A percentile compares a stretch with the other conserved stretches of the same genome.
phyloP scores from a whole-genome alignment of 2,329 filamentous ascomycete species.

The Salinomyces thailandicus region DNA sequence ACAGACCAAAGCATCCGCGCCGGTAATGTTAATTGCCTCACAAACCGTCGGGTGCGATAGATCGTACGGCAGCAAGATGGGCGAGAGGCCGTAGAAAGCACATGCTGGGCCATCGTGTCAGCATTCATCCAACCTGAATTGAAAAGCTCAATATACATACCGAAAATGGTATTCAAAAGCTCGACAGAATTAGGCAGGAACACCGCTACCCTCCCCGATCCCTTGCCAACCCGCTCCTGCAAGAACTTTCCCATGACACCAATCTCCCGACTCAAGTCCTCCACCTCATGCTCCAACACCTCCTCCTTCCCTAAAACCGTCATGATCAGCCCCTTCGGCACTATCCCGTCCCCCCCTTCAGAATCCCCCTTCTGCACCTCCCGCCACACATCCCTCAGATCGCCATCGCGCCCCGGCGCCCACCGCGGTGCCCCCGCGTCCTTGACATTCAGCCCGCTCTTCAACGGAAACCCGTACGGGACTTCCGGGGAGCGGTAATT shows the following conservation, averaged over 20 bases:
- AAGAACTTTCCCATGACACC: slow-evolving; percentile 72
- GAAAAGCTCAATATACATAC: slow-evolving; percentile 24
- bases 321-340: slow-evolving; percentile 59
- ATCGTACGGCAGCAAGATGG: slow-evolving; percentile 77
- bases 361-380: slow-evolving; percentile 41
- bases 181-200: slow-evolving; percentile 92
- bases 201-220: slow-evolving; percentile 77
- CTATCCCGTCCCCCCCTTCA: slow-evolving; percentile 52
- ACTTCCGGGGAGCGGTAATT: slow-evolving; percentile 74
- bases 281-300: slow-evolving; percentile 58
- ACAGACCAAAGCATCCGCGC: slow-evolving; percentile 72
- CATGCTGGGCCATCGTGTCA: slow-evolving; percentile 46
- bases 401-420: slow-evolving; percentile 72
- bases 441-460: slow-evolving; percentile 69
- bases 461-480: slow-evolving; percentile 74
- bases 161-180: slow-evolving; percentile 68
- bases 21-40: slow-evolving; percentile 59
- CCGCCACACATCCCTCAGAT: slow-evolving; percentile 85
- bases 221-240: slow-evolving; percentile 46
- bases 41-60: slow-evolving; percentile 58
- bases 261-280: slow-evolving; percentile 73
- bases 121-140: background rate
- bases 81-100: slow-evolving; percentile 77
- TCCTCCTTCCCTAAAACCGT: slow-evolving; percentile 70
- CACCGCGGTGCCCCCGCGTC: slow-evolving; percentile 71